Evolutionary conservation across 2,329 filamentous ascomycete genomes (phyloP), one percentile per base, ranked within the genome.

Genomic region (Pestalotiopsis fici): DNA sequence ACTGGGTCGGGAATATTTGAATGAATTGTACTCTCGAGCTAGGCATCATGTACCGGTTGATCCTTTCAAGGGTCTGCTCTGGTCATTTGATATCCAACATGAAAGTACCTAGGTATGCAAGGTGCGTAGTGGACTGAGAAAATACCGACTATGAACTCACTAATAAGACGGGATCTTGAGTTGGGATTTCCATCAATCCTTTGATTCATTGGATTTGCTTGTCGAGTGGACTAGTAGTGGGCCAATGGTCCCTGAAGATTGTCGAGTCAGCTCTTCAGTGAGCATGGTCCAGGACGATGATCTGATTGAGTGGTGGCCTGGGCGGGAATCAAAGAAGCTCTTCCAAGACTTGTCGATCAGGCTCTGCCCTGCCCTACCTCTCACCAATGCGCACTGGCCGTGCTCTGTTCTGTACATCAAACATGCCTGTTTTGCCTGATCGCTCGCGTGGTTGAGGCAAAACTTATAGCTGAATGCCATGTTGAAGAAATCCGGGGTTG

Each of bases 401-500:
- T 35, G 31, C 31, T 50, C 43, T n/a, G 18, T 50, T 50, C 18
- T 18, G 18, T 50, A 21, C 43, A 21, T 50, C 43, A 18, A 50
- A 50, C 18, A 50, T 50, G 43, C 43, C 43, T 50, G 43, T 21
- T 23, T 50, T 50, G 43, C n/a, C 43, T 50, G 43, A 18, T 21
- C 11, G 18, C 21, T 21, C 21, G 43, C n/a, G 43, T 50, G 21
- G n/a, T 50, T 50, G 43, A 50, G 43, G 43, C 43, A 21, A 50
- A 21, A 6, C 43, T 21, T 50, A 18, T 15, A 6, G 43, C 18
- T 50, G 43, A 9, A 21, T 73, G 71, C 18, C 63, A 35, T 43
- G 4, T 59, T 69, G 28, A 70, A 69, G 62, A 61, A 78, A 60
- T 78, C 76, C 31, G 31, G 31, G 31, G 31, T 35, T n/a, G n/a